Conservation (phyloP, 305 asterid species). For the Striga hermonthica region DNA sequence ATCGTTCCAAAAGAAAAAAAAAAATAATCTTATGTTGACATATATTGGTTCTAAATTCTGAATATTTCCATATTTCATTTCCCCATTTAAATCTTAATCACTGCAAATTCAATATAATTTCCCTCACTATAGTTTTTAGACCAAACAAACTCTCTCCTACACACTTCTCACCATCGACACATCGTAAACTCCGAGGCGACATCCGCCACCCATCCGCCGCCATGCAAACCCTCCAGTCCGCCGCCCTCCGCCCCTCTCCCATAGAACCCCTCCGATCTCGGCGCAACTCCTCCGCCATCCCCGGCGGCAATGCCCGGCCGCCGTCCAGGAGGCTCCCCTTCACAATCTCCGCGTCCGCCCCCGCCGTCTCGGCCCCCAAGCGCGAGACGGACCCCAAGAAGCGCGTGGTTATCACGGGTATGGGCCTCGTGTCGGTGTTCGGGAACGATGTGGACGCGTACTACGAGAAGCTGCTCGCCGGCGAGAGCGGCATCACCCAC, state of each 20-base stretch:
- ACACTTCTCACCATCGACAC: background rate
- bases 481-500: conserved; percentile 84
- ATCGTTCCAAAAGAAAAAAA: no score
- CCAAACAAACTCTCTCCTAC: conserved; percentile 9
- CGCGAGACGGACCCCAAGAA: conserved; percentile 91
- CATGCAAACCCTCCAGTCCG: conserved; percentile 58
- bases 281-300: conserved; percentile 28
- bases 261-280: conserved; percentile 46
- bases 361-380: conserved; percentile 54
- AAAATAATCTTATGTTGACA: no score
- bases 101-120: background rate
- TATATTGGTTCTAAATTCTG: no score
- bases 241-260: conserved; percentile 54
- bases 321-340: conserved; percentile 38
- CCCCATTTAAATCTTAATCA: no score
- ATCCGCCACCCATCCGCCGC: conserved; percentile 27
- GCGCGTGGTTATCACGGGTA: conserved; percentile 89
- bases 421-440: conserved; percentile 93
- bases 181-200: conserved; percentile 23
- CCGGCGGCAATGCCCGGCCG: conserved; percentile 39
- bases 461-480: conserved; percentile 76
- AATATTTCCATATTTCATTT: no score
- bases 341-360: conserved; percentile 48
- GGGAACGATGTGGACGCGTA: conserved; percentile 80
- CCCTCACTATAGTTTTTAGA: no score